Conservation (phyloP, 1,139 yeast genomes). For the Maudiozyma humilis region DNA sequence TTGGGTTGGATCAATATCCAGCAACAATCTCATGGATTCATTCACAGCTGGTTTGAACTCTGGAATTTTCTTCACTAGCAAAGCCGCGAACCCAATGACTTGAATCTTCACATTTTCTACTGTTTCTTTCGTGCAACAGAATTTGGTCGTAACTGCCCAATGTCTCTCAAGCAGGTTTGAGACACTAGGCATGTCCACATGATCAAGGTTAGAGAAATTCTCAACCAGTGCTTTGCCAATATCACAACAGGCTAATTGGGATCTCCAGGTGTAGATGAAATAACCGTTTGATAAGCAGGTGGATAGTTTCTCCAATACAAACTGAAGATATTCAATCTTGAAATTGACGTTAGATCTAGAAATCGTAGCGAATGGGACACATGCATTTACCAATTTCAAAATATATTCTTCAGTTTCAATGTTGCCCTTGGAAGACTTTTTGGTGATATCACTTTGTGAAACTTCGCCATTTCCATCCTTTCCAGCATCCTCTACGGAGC, state of each 20-base stretch:
- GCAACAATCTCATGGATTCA: constrained; percentile 30
- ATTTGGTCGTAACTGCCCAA: no score
- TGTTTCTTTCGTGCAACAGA: constrained; percentile 35
- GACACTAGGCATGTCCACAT: constrained; percentile 33
- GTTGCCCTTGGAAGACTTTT: constrained; percentile 33
- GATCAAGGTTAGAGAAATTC: constrained; percentile 12
- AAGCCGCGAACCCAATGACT: constrained; percentile 35
- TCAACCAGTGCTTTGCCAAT: constrained; percentile 24
- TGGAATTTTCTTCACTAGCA: constrained; percentile 19
- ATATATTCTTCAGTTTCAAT: constrained; percentile 35
- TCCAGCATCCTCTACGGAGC: neutral
- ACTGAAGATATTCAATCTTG: constrained; percentile 15
- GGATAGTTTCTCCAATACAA: constrained; percentile 19
- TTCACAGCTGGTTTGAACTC: constrained; percentile 15
- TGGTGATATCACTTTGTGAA: constrained; percentile 24
- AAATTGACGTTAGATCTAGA: constrained; percentile 11
- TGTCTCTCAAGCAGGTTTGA: no score
- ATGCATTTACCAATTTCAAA: constrained; percentile 28
- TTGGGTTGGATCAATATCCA: constrained; percentile 30
- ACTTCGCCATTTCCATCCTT: neutral
- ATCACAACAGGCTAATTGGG: constrained; percentile 43
- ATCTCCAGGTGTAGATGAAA: constrained; percentile 51
- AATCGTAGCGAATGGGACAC: constrained; percentile 23
- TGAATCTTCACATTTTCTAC: constrained; percentile 60
- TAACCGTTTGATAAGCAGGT: constrained; percentile 30